Conservation (phyloP, 1,284 basidiomycete genomes). For the Fomes fomentarius region DNA sequence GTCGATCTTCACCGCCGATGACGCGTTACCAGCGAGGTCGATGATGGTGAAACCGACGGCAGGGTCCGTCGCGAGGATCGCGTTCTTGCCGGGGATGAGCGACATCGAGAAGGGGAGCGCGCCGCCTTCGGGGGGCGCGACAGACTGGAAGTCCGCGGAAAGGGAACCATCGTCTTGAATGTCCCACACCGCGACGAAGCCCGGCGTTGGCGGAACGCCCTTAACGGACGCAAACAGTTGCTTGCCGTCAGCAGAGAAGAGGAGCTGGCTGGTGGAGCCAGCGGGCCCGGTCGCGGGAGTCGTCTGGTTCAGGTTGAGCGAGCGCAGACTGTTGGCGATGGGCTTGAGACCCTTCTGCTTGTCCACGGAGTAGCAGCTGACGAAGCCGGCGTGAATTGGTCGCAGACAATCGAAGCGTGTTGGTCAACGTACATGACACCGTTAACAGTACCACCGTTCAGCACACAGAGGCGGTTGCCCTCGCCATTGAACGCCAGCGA, state of each 20-base stretch:
- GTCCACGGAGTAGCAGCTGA: conserved; percentile 48
- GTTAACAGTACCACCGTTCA: conserved; percentile 51
- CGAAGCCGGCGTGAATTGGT: neutral
- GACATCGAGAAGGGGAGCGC: conserved; percentile 52
- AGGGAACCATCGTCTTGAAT: conserved; percentile 44
- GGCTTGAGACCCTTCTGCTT: conserved; percentile 41
- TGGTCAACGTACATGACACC: conserved; percentile 43
- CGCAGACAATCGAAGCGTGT: neutral
- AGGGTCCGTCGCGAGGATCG: conserved; percentile 49
- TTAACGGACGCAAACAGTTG: conserved; percentile 53
- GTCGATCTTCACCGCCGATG: conserved; percentile 40
- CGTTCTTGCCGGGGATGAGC: conserved; percentile 48
- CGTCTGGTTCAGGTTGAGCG: conserved; percentile 50
- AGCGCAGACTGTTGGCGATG: conserved; percentile 43
- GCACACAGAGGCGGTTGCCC: conserved; percentile 44
- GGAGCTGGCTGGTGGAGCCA: conserved; percentile 44
- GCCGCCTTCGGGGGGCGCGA: conserved; percentile 40
- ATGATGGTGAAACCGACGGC: conserved; percentile 50
- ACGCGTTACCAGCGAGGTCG: conserved; percentile 38
- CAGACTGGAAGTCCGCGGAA: conserved; percentile 42
- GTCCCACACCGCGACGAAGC: conserved; percentile 53
- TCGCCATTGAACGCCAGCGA: conserved; percentile 47
- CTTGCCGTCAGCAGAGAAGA: conserved; percentile 47
- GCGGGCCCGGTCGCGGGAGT: conserved; percentile 43
- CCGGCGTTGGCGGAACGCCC: conserved; percentile 45